Evolutionary conservation across 1,284 basidiomycete species (phyloP), one percentile per base, ranked within the genome.

Genomic region (Pyrrhoderma noxium): DNA sequence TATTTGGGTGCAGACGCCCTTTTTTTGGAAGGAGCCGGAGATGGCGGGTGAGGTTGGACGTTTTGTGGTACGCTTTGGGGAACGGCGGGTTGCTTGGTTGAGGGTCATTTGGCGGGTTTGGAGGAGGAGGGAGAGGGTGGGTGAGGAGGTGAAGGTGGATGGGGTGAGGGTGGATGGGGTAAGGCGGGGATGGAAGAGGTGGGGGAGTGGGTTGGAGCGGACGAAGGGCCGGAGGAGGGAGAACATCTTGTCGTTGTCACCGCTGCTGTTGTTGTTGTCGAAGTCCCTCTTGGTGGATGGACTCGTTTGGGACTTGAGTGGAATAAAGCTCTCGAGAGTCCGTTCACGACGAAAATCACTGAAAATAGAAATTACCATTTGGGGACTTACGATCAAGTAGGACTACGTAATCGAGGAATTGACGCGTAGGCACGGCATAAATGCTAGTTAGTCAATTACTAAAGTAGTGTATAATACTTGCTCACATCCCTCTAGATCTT

Each of bases 1-100:
- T 21, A 97, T 81, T 59, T 85, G 81, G 25, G 84, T 80, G 64
- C 90, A 89, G 53, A 97, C 92, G 35, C 89, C 93, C 66, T 95
- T 96, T 61, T 82, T 82, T 70, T 96, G 93, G 9, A 85, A 88
- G 64, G 79, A 85, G 27, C 67, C 73, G 56, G 87, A 72, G 21
- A 97, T 77, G 8, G 93, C 78, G 1, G 93, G 93, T 3, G 90
- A 82, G 62, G 79, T 82, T 18, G 82, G 75, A 52, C 76, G 71
- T 50, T 66, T 65, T 11, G 70, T 58, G 56, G 73, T 77, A 43
- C 62, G 66, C 51, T 77, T 77, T 50, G 73, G 71, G 59, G 75
- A 73, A 60, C 81, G 74, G 25, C 76, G 73, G 69, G 85, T 87
- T 3, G 86, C 79, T 66, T 93, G 90, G 69, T 93, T 92, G 59